Base-by-base conservation (phyloP, 805 yeast genomes). In the Starmera pachycereana region DNA sequence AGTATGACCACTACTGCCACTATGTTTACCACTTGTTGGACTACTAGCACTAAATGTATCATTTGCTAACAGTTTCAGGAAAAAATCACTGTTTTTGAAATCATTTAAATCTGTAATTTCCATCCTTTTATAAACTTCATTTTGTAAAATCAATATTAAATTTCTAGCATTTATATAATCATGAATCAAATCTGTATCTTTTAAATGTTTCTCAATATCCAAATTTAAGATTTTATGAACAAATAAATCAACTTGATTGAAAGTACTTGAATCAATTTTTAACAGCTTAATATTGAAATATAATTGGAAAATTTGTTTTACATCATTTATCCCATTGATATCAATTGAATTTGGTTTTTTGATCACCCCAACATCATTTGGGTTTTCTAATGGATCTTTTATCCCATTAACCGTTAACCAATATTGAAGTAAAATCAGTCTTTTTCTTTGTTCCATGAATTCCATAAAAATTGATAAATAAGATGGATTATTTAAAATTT, bases 391-490 rank as follows among this genome's bases (percentile, higher is more conserved):
- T 0, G 96, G 95, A 37, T 82, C 82, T 49, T 77, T 75, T 32
- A 85, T 69, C 0, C 72, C 66, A 44, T 85, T 82, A 3, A 86
- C 80, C 2, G 74, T 69, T 5, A 72, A 54, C 86, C 88, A 83
- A 44, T 76, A 77, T 35, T 78, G 78, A 4, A 86, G 51, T 27
- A 78, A 52, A 0, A 59, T 60, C 1, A 68, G 58, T 36, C 74
- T 56, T 4, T 63, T 56, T 14, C 76, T 51, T 37, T 66, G 69
- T 29, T 72, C 76, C 80, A 77, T 73, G 46, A 69, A 76, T 38
- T 69, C 75, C 62, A 63, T 68, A 44, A 76, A 76, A 37, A 63
- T 69, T 1, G 73, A 59, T 6, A 74, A 51, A 7, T 73, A 67
- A 0, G 68, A 50, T 3, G 77, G 67, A 43, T 74, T 72, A 32